Percentiles rank a stretch among this genome's conserved stretches.
Evolutionary conservation across 768 basidiomycete species (phyloP).

Genomic region (Kwoniella dendrophila): DNA sequence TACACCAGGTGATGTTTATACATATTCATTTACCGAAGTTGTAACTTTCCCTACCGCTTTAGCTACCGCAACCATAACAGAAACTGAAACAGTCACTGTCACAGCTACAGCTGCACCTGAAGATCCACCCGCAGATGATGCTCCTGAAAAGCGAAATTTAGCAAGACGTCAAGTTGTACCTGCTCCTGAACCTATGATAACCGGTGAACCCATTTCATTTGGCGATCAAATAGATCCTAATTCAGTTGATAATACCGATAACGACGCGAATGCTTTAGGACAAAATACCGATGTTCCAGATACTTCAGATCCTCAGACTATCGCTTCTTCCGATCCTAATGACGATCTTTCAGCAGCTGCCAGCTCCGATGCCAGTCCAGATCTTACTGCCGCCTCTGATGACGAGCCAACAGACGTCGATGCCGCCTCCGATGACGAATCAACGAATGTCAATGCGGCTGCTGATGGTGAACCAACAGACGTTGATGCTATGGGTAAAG

Average conservation of each 20-base stretch:
- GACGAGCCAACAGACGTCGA: not conserved
- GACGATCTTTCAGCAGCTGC: not conserved
- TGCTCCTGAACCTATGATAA: constrained; percentile 6
- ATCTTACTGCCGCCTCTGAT: not conserved
- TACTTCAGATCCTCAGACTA: too few species aligned
- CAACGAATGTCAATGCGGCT: not conserved
- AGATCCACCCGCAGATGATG: constrained; percentile 17
- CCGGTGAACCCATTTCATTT: constrained; percentile 2
- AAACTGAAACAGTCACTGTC: constrained; percentile 6
- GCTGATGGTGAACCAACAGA: constrained; percentile 6
- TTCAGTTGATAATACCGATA: too few species aligned
- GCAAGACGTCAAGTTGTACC: constrained; percentile 1
- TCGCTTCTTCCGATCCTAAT: not conserved
- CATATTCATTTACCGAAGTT: constrained; percentile 18
- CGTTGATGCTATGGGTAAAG: constrained; percentile 9
- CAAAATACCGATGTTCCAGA: too few species aligned
- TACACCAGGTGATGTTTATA: constrained; percentile 10
- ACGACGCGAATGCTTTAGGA: too few species aligned
- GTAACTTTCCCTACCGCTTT: constrained; percentile 15
- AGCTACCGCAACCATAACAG: constrained; percentile 8
- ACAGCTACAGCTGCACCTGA: constrained; percentile 16
- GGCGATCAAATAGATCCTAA: too few species aligned
- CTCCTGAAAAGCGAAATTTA: constrained; percentile 3
- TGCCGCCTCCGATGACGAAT: not conserved
- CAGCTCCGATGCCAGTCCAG: not conserved